Evolutionary conservation across 2,329 filamentous ascomycete genomes (phyloP).

Genomic region (Phoma sp.): DNA sequence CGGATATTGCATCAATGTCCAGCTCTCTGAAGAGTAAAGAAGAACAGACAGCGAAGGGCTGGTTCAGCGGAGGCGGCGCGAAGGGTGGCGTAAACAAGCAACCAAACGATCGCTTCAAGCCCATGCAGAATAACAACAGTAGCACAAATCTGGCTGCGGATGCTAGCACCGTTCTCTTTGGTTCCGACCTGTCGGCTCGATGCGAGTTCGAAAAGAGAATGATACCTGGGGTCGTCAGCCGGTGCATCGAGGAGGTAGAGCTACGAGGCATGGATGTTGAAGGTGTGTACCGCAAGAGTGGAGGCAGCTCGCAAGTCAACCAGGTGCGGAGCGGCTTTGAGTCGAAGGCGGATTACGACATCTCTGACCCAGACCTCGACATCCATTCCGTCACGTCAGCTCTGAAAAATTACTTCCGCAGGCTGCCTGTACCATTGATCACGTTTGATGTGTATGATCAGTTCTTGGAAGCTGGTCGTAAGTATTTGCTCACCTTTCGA

Average conservation of each 20-base stretch:
- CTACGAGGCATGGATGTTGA: conserved; percentile 93
- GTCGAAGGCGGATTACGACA: conserved; percentile 83
- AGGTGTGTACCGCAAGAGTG: conserved; percentile 97
- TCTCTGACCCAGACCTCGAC: conserved; percentile 90
- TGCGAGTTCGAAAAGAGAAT: conserved; percentile 87
- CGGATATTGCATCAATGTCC: conserved; percentile 39
- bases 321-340: conserved; percentile 92
- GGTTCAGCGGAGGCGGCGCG: conserved; percentile 37
- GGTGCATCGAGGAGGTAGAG: conserved; percentile 97
- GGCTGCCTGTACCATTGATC: conserved; percentile 85
- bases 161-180: conserved; percentile 71
- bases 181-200: conserved; percentile 84
- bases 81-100: conserved; percentile 28
- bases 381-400: conserved; percentile 96
- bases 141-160: conserved; percentile 51
- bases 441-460: conserved; percentile 93
- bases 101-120: conserved; percentile 37
- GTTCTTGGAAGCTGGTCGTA: conserved; percentile 81
- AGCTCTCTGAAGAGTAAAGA: conserved; percentile 41
- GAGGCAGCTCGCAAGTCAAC: conserved; percentile 89
- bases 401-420: conserved; percentile 96
- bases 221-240: conserved; percentile 88
- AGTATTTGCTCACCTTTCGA: conserved; percentile 43
- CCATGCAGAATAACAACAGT: conserved; percentile 52
- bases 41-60: conserved; percentile 39